phyloP scores from a whole-genome alignment of 805 yeast genomes.

The Saccharomycopsis sp. region DNA sequence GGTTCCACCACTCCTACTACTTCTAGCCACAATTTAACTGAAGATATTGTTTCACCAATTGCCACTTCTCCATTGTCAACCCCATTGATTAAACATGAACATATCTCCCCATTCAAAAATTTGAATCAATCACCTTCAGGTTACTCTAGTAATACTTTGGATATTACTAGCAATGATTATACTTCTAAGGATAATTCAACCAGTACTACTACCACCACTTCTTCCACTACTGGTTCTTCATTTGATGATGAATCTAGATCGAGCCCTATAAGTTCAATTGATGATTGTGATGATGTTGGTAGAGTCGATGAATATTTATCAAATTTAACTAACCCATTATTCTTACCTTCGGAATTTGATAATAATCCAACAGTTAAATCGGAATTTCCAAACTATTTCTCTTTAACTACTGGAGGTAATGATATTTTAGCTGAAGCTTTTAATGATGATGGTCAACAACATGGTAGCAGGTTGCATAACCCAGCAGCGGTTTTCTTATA shows the following conservation, averaged over 20 bases:
- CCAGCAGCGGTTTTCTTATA: slow-evolving; percentile 20
- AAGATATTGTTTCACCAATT: slow-evolving; percentile 10
- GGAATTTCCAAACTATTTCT: slow-evolving; percentile 7
- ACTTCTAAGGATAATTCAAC: not conserved
- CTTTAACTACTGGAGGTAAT: not conserved
- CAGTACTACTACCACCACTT: not conserved
- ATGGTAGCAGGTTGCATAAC: slow-evolving; percentile 22
- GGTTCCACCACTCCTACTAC: not conserved
- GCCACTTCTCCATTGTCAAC: slow-evolving; percentile 15
- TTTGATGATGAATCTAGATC: slow-evolving; percentile 10
- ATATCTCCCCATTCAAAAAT: slow-evolving; percentile 13
- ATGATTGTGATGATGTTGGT: slow-evolving; percentile 5
- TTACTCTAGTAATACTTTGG: slow-evolving; percentile 11
- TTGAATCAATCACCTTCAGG: slow-evolving; percentile 1
- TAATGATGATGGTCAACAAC: slow-evolving; percentile 6
- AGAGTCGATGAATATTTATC: slow-evolving; percentile 21
- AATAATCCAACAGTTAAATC: slow-evolving; percentile 11
- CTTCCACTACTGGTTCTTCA: slow-evolving; percentile 8
- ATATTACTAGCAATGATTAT: slow-evolving; percentile 11
- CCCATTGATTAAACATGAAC: slow-evolving; percentile 8
- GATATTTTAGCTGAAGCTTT: slow-evolving; percentile 9
- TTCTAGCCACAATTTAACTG: not conserved
- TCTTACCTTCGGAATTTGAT: slow-evolving; percentile 12
- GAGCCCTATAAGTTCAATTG: slow-evolving; percentile 5
- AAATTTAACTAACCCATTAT: slow-evolving; percentile 19